phyloP scores from a whole-genome alignment of 371 early-diverging fungal species.

The Neoconidiobolus thromboides region DNA sequence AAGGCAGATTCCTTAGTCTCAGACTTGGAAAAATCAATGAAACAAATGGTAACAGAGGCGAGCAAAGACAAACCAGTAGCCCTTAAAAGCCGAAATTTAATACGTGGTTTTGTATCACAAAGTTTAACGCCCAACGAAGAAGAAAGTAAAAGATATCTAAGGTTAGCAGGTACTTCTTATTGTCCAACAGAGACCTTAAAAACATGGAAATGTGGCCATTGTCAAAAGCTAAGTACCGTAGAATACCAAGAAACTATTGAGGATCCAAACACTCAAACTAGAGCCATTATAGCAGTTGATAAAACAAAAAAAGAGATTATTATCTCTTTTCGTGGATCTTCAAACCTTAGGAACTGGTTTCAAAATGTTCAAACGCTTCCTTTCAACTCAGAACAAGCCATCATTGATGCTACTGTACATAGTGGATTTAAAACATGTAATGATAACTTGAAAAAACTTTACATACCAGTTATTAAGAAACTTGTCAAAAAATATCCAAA shows the following conservation, averaged over 20 bases:
- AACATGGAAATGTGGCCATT: no score
- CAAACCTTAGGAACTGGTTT: background rate
- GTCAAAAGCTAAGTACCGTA: no score
- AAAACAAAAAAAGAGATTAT: background rate
- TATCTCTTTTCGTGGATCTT: background rate
- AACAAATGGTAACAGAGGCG: no score
- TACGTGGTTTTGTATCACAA: no score
- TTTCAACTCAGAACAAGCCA: background rate
- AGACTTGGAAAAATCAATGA: no score
- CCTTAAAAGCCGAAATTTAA: no score
- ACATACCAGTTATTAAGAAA: background rate
- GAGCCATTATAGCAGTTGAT: background rate
- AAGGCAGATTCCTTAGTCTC: no score
- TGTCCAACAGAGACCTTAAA: no score
- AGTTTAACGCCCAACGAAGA: no score
- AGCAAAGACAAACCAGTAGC: no score
- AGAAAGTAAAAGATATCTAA: no score
- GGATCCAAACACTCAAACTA: background rate
- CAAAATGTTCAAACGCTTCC: background rate
- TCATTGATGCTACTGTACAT: background rate
- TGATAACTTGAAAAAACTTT: background rate
- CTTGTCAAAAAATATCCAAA: background rate
- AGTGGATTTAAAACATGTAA: background rate
- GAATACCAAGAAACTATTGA: background rate
- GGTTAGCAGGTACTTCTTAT: no score